Base-by-base conservation (phyloP, 768 basidiomycete species). In the Russula olivacea region DNA sequence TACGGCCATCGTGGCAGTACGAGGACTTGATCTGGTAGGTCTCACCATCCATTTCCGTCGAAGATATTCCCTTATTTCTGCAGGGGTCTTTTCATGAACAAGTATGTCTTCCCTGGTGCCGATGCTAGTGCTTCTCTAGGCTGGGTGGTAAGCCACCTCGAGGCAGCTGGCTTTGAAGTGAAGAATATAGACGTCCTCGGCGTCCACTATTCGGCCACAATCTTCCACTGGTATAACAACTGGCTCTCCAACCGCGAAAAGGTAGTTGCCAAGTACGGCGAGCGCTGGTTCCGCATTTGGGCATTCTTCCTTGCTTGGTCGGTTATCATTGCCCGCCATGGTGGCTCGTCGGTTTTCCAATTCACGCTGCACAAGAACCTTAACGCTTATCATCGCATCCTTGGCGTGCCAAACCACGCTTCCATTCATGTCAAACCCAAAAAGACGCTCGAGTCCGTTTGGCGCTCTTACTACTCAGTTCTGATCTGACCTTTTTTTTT, bases 321-420 rank as follows among this genome's bases (percentile, higher is more conserved):
- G 49, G 82, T 81, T n/a, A 97, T 99, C 69, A 81, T 79, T 63
- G 85, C 88, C 68, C 83, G 92, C 30, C 91, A 98, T 80, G 97
- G 97, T 38, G 80, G 87, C 14, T 85, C 89, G 8, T 91, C 93
- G 0, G 89, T 98, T 47, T 99, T 96, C 89, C 95, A 98, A 78
- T 84, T 99, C 72, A 98, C 95, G 5, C 76, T 95, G 65, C 96
- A 98, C 81, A 99, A 99, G 80, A 99, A 98, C 80, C 77, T 98
- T 67, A 98, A 98, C 72, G 91, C 87, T 0, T 98, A 87, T 79
- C 93, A 93, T 72, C 89, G 97, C 63, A 82, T 97, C 69, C 84
- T 89, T 49, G 93, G 92, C 34, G 84, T 96, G 30, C 77, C 82
- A 19, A 89, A 82, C 69, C 96, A 98, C 70, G 79, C 79, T n/a